Percentiles rank a stretch among this genome's conserved stretches.
Conservation (phyloP, 2,329 filamentous ascomycete genomes). For the Aureobasidium sp. region DNA sequence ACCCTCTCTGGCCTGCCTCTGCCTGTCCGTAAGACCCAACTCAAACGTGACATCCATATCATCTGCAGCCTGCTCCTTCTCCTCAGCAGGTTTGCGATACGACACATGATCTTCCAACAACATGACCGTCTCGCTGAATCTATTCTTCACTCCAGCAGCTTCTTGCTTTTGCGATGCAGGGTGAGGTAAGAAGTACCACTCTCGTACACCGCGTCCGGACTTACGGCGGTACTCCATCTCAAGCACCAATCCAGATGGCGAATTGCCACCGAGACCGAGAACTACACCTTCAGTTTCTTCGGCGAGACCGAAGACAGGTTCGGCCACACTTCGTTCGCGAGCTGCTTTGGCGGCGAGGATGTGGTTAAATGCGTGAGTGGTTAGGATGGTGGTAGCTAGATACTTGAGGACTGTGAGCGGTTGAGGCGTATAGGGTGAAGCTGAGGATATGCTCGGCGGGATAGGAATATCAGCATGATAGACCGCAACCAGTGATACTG, state of each 20-base stretch:
- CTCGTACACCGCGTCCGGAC: conserved; percentile 69
- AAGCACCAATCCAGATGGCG: conserved; percentile 57
- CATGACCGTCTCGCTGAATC: conserved; percentile 35
- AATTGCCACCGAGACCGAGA: conserved; percentile 55
- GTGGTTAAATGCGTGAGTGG: conserved; percentile 65
- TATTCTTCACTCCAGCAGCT: conserved; percentile 5
- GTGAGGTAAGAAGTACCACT: conserved; percentile 55
- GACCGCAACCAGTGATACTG: conserved; percentile 65
- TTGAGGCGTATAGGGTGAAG: conserved; percentile 53
- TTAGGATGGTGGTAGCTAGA: conserved; percentile 81
- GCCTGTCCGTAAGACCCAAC: conserved; percentile 81
- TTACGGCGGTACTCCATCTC: conserved; percentile 82
- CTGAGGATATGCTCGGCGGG: conserved; percentile 24
- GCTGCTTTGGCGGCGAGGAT: conserved; percentile 69
- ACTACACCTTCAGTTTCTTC: conserved; percentile 75
- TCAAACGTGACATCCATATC: conserved; percentile 70
- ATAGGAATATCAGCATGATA: conserved; percentile 78
- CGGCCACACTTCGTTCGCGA: conserved; percentile 63
- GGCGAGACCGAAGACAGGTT: conserved; percentile 70
- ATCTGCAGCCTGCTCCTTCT: conserved; percentile 41
- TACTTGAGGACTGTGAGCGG: conserved; percentile 69
- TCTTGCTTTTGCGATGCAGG: conserved; percentile 14
- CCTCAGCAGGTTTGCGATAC: conserved; percentile 47
- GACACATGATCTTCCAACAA: conserved; percentile 71
- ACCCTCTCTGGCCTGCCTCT: conserved; percentile 75